Evolutionary conservation across 805 yeast species (phyloP), one percentile per base, ranked within the genome.

Genomic region (Wickerhamiella azyma): DNA sequence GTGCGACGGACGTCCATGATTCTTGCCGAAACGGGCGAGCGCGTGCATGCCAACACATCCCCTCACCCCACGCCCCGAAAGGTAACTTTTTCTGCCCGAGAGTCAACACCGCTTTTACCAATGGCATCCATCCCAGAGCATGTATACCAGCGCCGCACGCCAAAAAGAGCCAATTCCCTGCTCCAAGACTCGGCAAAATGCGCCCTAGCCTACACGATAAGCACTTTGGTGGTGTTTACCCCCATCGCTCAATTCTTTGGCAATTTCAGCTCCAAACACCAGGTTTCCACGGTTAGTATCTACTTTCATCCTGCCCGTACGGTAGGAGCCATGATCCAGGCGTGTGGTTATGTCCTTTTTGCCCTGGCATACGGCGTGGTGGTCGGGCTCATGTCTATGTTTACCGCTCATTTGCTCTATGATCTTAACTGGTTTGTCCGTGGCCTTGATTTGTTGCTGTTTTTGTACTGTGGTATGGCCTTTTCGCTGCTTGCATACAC

Each of bases 271-370:
- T 76, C 81, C 9, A 84, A 84, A 59, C 94, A 84, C 65, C 72
- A 82, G 52, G 77, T 81, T 2, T 85, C 94, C 33, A 85, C 94
- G 0, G 80, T 80, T 9, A 81, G 84, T 1, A 92, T 84, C 2
- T 85, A 85, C 60, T 84, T 85, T 66, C 92, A 84, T 57, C 85
- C 94, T 0, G 73, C 88, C 1, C 62, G 94, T 41, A 72, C 92
- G 0, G 73, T 75, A 47, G 94, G 94, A 0, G 75, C 84, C 16
- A 84, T 84, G 89, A 72, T 77, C 49, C 85, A 84, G 57, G 77
- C 86, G 10, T 59, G 81, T 14, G 57, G 74, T 38, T 85, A 75
- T 62, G 88, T 79, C 2, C 53, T 69, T 0, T 48, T 74, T 2
- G 66, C 85, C 1, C 61, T 82, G 13, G 44, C 66, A 3, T 84